Base-by-base conservation (phyloP, 2,329 filamentous ascomycete genomes). In the Cladobotryum mycophilum region DNA sequence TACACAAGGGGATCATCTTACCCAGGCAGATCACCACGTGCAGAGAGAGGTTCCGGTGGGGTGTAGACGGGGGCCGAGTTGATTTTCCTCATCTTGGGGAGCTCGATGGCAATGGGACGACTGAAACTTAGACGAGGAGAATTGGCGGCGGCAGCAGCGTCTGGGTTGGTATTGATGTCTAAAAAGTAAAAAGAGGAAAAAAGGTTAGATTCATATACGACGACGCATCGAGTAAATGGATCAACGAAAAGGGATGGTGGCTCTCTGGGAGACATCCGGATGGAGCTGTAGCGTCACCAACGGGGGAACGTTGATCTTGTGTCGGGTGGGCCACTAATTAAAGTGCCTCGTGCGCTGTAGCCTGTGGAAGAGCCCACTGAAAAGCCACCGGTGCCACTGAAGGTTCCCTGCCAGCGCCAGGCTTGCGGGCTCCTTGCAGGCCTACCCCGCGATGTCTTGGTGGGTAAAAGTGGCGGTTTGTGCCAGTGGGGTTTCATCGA, bases 11-110 rank as follows among this genome's bases (percentile, higher is more conserved):
- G 14, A 30, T 41, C 45, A 14, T 47, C 75, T 61, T 75, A 83
- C 81, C 80, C 79, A 61, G 71, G 72, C 45, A 80, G 60, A 62
- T 84, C 80, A 47, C 80, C 81, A 49, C 80, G 71, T 41, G 76
- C 81, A 22, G 80, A 81, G 18, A 84, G 64, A 54, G 73, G 75
- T 55, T 74, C 73, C 18, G 69, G 72, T 17, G 72, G 72, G 20
- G 71, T 77, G 58, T 69, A 68, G 42, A 67, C 61, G 45, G 69
- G 67, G 45, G 70, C 62, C 53, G 65, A 65, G 44, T 66, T 72
- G 54, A 70, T 59, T 51, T 69, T 73, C 55, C 65, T 70, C 42
- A 65, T 56, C 22, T 67, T 59, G 20, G 77, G 76, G 4, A 76
- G 57, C 54, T 78, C 74, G 53, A 81, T 82, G 38, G 74, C 67